These are phyloP conservation scores for Verticillium longisporum DNA, from an alignment of 2,329 filamentous ascomycete species.

Conservation along the genomic window DNA sequence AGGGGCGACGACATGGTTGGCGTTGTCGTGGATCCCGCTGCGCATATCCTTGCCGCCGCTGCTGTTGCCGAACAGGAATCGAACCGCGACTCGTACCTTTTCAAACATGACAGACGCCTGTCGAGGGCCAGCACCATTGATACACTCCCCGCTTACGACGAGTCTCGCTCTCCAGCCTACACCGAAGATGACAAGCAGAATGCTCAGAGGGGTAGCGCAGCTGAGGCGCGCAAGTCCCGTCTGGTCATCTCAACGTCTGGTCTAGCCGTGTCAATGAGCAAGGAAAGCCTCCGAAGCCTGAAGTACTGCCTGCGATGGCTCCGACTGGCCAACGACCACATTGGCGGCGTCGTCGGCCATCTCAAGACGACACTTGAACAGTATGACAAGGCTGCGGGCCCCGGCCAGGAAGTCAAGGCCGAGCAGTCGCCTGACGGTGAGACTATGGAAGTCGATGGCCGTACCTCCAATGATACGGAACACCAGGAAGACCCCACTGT, in stretches of 20 bases:
- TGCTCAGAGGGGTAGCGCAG: slow-evolving; percentile 15
- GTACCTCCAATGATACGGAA: slow-evolving; percentile 10
- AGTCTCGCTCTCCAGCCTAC: slow-evolving; percentile 68
- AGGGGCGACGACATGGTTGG: slow-evolving; percentile 24
- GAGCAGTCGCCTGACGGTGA: slow-evolving; percentile 13
- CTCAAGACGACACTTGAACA: slow-evolving; percentile 72
- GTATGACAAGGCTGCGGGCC: slow-evolving; percentile 55
- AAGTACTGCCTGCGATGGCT: slow-evolving; percentile 80
- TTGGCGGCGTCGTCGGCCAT: slow-evolving; percentile 67
- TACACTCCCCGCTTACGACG: slow-evolving; percentile 76
- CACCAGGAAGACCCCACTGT: slow-evolving; percentile 35
- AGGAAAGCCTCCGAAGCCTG: slow-evolving; percentile 76
- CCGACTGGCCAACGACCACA: slow-evolving; percentile 72
- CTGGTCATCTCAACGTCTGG: slow-evolving; percentile 88
- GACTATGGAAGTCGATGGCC: slow-evolving; percentile 14
- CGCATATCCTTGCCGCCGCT: slow-evolving; percentile 1
- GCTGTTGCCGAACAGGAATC: slow-evolving; percentile 12
- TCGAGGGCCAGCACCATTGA: slow-evolving; percentile 66
- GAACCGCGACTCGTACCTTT: slow-evolving; percentile 15
- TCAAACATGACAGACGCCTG: slow-evolving; percentile 40
- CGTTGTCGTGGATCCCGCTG: slow-evolving; percentile 8
- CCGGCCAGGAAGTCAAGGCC: neutral
- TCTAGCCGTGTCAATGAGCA: slow-evolving; percentile 83
- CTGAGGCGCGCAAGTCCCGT: slow-evolving; percentile 65
- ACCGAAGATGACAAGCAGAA: slow-evolving; percentile 46